A percentile compares a stretch with the other conserved stretches of the same genome.
phyloP scores from a whole-genome alignment of 2,329 filamentous ascomycete species.

The Aureobasidium sp. region DNA sequence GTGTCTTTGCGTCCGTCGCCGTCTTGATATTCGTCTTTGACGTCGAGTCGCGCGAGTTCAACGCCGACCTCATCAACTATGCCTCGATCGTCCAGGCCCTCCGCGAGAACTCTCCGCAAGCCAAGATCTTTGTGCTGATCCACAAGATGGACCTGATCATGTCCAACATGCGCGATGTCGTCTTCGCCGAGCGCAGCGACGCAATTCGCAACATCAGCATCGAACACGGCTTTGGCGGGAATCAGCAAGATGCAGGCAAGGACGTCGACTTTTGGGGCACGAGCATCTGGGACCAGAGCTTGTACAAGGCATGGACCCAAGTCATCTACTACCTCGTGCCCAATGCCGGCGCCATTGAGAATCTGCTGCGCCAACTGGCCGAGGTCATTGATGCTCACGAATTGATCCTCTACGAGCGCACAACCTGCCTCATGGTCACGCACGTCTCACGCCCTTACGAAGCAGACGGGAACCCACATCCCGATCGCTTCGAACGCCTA shows the following conservation, averaged over 20 bases:
- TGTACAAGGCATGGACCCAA: conserved; percentile 97
- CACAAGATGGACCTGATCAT: conserved; percentile 99
- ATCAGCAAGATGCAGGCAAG: conserved; percentile 25
- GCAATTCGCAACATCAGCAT: conserved; percentile 67
- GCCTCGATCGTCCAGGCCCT: conserved; percentile 83
- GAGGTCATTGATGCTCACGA: conserved; percentile 87
- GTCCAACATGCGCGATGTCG: conserved; percentile 64
- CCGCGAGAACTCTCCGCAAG: conserved; percentile 70
- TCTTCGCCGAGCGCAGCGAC: conserved; percentile 77
- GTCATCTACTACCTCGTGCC: conserved; percentile 98
- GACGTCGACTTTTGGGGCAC: conserved; percentile 81
- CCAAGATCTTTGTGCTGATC: conserved; percentile 88
- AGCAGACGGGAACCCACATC: conserved; percentile 67
- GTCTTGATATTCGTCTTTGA: conserved; percentile 99
- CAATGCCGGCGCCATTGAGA: conserved; percentile 81
- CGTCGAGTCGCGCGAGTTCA: conserved; percentile 90
- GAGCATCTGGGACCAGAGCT: conserved; percentile 95
- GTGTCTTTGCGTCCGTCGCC: conserved; percentile 94
- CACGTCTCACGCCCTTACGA: conserved; percentile 75
- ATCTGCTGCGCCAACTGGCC: conserved; percentile 73
- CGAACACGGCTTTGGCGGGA: conserved; percentile 50
- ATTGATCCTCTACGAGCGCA: conserved; percentile 88
- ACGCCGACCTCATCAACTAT: conserved; percentile 88
- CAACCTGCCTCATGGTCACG: conserved; percentile 93
- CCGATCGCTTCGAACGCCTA: conserved; percentile 88